Conservation (phyloP, 768 basidiomycete genomes). For the Basidioascus undulatus region DNA sequence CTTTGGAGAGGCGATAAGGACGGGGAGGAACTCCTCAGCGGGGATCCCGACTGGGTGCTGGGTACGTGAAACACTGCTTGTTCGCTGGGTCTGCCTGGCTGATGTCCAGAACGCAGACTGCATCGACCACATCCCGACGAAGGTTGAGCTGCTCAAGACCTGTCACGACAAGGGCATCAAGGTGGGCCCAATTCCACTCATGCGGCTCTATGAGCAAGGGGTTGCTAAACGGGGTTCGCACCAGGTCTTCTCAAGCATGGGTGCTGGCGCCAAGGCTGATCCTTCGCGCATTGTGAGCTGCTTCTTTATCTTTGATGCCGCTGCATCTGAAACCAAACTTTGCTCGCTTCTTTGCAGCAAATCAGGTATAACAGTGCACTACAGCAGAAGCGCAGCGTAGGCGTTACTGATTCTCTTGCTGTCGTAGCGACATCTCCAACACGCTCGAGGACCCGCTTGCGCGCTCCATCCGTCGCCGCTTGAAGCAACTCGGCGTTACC, state of each 20-base stretch:
- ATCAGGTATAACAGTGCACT: too few relatives aligned
- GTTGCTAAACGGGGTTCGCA: background rate
- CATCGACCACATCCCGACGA: constrained; percentile 91
- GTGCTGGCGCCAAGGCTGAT: constrained; percentile 80
- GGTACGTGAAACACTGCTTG: background rate
- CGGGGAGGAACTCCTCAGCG: constrained; percentile 46
- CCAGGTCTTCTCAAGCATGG: constrained; percentile 90
- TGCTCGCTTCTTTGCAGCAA: too few relatives aligned
- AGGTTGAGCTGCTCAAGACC: constrained; percentile 71
- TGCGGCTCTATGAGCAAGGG: background rate
- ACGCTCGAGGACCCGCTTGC: constrained; percentile 91
- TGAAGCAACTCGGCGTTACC: constrained; percentile 18
- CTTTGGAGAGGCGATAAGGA: constrained; percentile 56
- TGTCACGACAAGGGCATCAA: constrained; percentile 60
- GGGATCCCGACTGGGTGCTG: constrained; percentile 16
- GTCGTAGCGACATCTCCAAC: constrained; percentile 51
- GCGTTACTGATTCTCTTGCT: too few relatives aligned
- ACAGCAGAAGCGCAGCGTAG: too few relatives aligned
- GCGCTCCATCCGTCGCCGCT: constrained; percentile 54
- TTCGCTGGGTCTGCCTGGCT: background rate
- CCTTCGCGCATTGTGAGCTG: constrained; percentile 83
- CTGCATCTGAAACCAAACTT: too few relatives aligned
- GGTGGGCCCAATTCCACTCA: constrained; percentile 20
- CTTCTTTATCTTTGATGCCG: too few relatives aligned
- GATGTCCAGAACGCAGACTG: constrained; percentile 31